A percentile compares a stretch with the other conserved stretches of the same genome.
phyloP scores from a whole-genome alignment of 1,284 basidiomycete genomes.

The Ceraceosorus guamensis region DNA sequence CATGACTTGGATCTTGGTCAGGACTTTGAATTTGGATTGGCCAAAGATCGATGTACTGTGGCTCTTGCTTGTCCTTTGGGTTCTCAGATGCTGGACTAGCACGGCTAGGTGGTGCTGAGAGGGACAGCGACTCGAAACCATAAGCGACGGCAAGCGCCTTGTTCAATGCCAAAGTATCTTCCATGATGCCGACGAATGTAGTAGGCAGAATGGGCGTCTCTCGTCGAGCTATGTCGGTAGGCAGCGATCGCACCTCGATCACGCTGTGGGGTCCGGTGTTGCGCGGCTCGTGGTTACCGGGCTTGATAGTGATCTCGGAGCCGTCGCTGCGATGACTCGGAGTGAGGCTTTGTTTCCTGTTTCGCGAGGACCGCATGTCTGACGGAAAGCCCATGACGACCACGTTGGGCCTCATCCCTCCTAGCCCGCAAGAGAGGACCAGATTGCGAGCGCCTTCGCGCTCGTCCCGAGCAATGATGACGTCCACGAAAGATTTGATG shows the following conservation, averaged over 20 bases:
- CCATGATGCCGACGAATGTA: conserved; percentile 47
- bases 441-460: conserved; percentile 44
- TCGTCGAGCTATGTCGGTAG: conserved; percentile 35
- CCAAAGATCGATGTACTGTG: conserved; percentile 46
- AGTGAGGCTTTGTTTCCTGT: background rate
- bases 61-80: conserved; percentile 11
- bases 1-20: conserved; percentile 29
- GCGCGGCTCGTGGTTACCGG: conserved; percentile 7
- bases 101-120: conserved; percentile 22
- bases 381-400: conserved; percentile 45
- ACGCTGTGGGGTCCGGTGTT: conserved; percentile 18
- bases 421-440: conserved; percentile 42
- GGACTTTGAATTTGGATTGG: conserved; percentile 44
- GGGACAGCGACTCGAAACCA: conserved; percentile 38
- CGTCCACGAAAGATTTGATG: conserved; percentile 46
- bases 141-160: conserved; percentile 46
- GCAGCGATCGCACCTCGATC: conserved; percentile 26
- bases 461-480: conserved; percentile 45
- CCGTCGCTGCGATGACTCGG: conserved; percentile 18
- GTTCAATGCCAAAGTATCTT: conserved; percentile 46
- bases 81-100: conserved; percentile 7
- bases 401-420: conserved; percentile 47
- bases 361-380: conserved; percentile 22
- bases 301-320: conserved; percentile 36
- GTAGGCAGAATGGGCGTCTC: conserved; percentile 40